Conservation (phyloP, 1,139 yeast species). For the Saccharomyces uvarum region DNA sequence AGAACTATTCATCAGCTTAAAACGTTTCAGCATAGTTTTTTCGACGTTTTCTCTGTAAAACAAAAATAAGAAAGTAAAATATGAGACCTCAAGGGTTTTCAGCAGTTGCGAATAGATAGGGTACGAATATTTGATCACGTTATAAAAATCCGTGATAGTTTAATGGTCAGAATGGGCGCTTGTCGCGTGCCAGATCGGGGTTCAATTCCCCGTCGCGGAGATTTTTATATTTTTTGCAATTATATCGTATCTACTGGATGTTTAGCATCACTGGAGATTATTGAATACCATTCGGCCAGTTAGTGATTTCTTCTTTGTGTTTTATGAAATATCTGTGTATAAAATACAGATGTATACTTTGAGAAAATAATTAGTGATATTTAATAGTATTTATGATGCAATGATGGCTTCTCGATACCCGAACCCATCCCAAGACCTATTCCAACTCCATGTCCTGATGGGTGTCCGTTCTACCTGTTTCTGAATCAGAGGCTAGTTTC, state of each 20-base stretch:
- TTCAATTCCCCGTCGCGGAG: constrained; percentile 37
- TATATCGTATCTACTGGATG: neutral
- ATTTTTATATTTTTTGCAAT: constrained; percentile 10
- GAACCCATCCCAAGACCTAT: neutral
- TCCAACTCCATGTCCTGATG: neutral
- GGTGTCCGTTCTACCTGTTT: neutral
- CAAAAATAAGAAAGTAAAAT: no score
- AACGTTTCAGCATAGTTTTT: no score
- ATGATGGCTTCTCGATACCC: neutral
- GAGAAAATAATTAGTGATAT: neutral
- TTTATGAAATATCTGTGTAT: neutral
- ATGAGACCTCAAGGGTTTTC: no score
- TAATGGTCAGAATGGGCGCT: constrained; percentile 35
- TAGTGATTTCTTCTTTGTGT: neutral
- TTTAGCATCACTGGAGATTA: neutral
- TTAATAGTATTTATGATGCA: neutral
- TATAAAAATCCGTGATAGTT: constrained; percentile 28
- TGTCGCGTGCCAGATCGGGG: constrained; percentile 37
- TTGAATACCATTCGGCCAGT: neutral
- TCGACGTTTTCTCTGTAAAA: no score
- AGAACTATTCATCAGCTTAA: no score
- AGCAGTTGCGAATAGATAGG: no score
- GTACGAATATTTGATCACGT: no score
- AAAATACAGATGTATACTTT: no score
- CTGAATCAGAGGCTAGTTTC: neutral